phyloP scores from a whole-genome alignment of 805 yeast species.

The Metschnikowia sp. region DNA sequence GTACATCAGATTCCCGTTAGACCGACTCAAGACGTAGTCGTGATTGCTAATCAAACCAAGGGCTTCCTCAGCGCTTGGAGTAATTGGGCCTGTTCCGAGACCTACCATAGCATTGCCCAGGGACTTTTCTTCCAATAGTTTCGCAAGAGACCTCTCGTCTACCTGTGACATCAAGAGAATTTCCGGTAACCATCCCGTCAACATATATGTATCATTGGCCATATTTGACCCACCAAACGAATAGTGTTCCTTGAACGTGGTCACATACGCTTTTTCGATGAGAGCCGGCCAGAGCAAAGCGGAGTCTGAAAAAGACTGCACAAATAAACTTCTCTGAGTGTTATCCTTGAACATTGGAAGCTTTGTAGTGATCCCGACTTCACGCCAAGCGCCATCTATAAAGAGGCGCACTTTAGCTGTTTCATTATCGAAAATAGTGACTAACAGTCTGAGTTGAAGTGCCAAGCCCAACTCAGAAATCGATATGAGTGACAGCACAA shows the following conservation, averaged over 20 bases:
- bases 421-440: slow-evolving; percentile 21
- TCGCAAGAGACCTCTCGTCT: slow-evolving; percentile 16
- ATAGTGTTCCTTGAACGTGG: slow-evolving; percentile 55
- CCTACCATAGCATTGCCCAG: slow-evolving; percentile 48
- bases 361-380: slow-evolving; percentile 44
- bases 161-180: slow-evolving; percentile 36
- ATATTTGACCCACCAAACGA: slow-evolving; percentile 73
- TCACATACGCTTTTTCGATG: slow-evolving; percentile 74
- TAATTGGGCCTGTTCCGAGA: slow-evolving; percentile 60
- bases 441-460: slow-evolving; percentile 13
- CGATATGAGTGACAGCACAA: slow-evolving; percentile 65
- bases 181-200: slow-evolving; percentile 78
- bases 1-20: slow-evolving; percentile 1
- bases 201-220: slow-evolving; percentile 59
- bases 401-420: slow-evolving; percentile 35
- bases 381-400: slow-evolving; percentile 53
- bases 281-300: slow-evolving; percentile 61
- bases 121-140: slow-evolving; percentile 25
- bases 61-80: slow-evolving; percentile 29
- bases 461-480: slow-evolving; percentile 26
- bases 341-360: slow-evolving; percentile 35
- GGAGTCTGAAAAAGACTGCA: slow-evolving; percentile 33
- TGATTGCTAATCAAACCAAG: slow-evolving; percentile 53
- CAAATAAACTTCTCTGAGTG: slow-evolving; percentile 26
- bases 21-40: slow-evolving; percentile 58